Conservation (phyloP, 192 early-diverging fungal species). For the Chytriomyces hyalinus region DNA sequence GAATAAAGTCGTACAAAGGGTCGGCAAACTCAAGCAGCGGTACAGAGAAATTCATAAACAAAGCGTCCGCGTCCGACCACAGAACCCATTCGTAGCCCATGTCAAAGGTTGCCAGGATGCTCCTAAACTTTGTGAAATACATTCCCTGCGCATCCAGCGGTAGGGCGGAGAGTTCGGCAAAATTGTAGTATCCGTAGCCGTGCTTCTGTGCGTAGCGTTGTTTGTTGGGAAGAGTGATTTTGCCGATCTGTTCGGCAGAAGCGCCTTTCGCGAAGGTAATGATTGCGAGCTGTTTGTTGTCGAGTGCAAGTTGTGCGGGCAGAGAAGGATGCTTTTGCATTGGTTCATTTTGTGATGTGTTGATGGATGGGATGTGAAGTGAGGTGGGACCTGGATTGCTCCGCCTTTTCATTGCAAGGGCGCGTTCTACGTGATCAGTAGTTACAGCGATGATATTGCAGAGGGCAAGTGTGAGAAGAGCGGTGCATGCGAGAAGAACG, state of each 20-base stretch:
- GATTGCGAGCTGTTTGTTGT: neutral
- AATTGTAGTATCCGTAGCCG: constrained; percentile 10
- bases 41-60: constrained; percentile 1
- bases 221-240: constrained; percentile 6
- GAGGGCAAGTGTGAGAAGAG: too few species aligned
- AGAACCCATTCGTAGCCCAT: constrained; percentile 6
- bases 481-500: too few species aligned
- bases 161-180: neutral
- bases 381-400: too few species aligned
- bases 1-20: neutral
- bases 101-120: neutral
- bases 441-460: too few species aligned
- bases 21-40: neutral
- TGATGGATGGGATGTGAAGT: too few species aligned
- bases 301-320: too few species aligned
- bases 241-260: neutral
- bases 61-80: constrained; percentile 1
- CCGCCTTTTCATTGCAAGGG: too few species aligned
- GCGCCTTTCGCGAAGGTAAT: neutral
- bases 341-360: too few species aligned
- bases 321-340: too few species aligned
- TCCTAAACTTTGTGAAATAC: constrained; percentile 2
- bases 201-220: neutral
- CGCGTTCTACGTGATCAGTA: too few species aligned
- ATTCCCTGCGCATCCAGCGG: too few species aligned